Conservation (phyloP, 192 early-diverging fungal species). For the Linnemannia schmuckeri region DNA sequence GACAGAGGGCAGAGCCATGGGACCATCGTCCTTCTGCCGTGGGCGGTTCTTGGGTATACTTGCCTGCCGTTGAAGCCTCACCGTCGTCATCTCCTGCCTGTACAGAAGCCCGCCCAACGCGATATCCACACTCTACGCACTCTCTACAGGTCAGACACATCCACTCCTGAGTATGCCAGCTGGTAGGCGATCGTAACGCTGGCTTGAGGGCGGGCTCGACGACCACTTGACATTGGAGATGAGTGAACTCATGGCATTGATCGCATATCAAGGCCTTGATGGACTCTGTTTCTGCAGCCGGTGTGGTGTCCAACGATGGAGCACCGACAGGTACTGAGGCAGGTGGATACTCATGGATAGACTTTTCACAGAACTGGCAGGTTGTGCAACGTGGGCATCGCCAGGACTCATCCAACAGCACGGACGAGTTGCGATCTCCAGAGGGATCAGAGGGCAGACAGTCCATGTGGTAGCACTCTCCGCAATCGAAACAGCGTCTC, state of each 20-base stretch:
- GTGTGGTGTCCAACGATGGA: no score
- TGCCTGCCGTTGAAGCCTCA: neutral
- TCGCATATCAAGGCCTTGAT: slow-evolving; percentile 28
- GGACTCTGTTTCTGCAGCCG: neutral
- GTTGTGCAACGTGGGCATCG: slow-evolving; percentile 32
- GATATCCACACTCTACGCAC: slow-evolving; percentile 51
- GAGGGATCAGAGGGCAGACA: slow-evolving; percentile 40
- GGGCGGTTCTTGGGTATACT: neutral
- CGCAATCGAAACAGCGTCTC: slow-evolving; percentile 59
- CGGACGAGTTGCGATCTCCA: neutral
- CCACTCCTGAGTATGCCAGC: slow-evolving; percentile 15
- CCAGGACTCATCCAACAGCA: slow-evolving; percentile 11
- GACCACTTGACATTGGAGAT: slow-evolving; percentile 37
- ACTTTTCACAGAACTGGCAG: slow-evolving; percentile 26
- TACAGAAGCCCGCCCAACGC: neutral
- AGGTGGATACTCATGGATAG: slow-evolving; percentile 12
- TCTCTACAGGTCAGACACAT: slow-evolving; percentile 33
- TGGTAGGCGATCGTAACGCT: neutral
- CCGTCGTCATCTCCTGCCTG: neutral
- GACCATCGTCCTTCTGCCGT: slow-evolving; percentile 54
- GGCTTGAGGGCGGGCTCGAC: slow-evolving; percentile 32
- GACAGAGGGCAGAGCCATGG: slow-evolving; percentile 64
- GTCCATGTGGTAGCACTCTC: slow-evolving; percentile 61
- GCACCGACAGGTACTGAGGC: neutral
- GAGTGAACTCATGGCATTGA: slow-evolving; percentile 18